Percentiles rank a stretch among this genome's conserved stretches.
phyloP scores from a whole-genome alignment of 345 rosid species.

The Camelina neglecta region DNA sequence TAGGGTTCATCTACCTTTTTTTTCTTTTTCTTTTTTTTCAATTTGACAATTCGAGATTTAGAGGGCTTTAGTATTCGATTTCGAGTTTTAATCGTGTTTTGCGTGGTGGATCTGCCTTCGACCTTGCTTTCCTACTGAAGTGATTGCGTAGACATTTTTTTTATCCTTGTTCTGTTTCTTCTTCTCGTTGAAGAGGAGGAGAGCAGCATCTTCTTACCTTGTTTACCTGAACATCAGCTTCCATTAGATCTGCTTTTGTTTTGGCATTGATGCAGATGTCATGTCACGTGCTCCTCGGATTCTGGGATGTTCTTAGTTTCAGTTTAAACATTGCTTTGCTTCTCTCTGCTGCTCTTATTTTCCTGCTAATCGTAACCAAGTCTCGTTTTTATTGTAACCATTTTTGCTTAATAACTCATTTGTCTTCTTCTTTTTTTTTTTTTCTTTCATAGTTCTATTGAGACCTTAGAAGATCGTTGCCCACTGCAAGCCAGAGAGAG shows the following conservation, averaged over 20 bases:
- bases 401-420: slow-evolving; percentile 20
- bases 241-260: slow-evolving; percentile 22
- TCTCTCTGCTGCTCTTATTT: neutral
- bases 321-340: slow-evolving; percentile 1
- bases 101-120: slow-evolving; percentile 60
- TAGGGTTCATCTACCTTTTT: slow-evolving; percentile 33
- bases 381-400: neutral
- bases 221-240: neutral
- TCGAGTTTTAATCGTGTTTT: slow-evolving; percentile 36
- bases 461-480: slow-evolving; percentile 29
- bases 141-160: slow-evolving; percentile 32
- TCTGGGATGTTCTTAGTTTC: neutral
- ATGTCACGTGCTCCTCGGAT: slow-evolving; percentile 13
- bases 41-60: slow-evolving; percentile 45
- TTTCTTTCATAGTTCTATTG: slow-evolving; percentile 32
- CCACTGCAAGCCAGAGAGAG: slow-evolving; percentile 3
- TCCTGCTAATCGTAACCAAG: slow-evolving; percentile 9
- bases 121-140: slow-evolving; percentile 22
- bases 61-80: slow-evolving; percentile 50
- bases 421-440: slow-evolving; percentile 1
- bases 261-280: slow-evolving; percentile 5
- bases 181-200: slow-evolving; percentile 4
- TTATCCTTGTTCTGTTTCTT: slow-evolving; percentile 1
- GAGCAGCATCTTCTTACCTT: neutral
- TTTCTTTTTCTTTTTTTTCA: slow-evolving; percentile 36